Evolutionary conservation across 768 basidiomycete genomes (phyloP).

Genomic region (Leccinum aurantiacum): DNA sequence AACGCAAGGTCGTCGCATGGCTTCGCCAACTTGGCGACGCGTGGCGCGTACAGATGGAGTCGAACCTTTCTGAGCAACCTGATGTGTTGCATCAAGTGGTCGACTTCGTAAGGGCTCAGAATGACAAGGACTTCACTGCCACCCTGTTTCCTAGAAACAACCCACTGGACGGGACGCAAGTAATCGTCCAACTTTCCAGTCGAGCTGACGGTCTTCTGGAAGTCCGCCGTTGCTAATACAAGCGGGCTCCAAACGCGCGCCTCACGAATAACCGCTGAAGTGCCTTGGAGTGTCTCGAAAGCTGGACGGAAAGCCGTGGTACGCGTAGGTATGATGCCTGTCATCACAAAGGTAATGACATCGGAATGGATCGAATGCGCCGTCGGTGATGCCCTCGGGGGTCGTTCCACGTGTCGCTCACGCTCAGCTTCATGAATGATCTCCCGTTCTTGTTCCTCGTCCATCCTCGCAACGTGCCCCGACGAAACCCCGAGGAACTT

Average conservation of each 20-base stretch:
- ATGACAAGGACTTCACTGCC: slow-evolving; percentile 29
- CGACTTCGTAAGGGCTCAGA: slow-evolving; percentile 43
- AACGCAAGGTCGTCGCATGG: slow-evolving; percentile 22
- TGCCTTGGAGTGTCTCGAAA: slow-evolving; percentile 10
- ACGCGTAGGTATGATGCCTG: slow-evolving; percentile 24
- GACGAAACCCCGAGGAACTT: slow-evolving; percentile 16
- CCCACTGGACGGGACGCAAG: slow-evolving; percentile 33
- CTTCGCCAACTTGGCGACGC: slow-evolving; percentile 34
- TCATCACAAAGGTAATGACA: slow-evolving; percentile 26
- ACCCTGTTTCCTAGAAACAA: slow-evolving; percentile 16
- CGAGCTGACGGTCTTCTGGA: slow-evolving; percentile 11
- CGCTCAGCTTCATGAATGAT: slow-evolving; percentile 44
- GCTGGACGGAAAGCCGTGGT: slow-evolving; percentile 26
- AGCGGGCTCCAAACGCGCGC: slow-evolving; percentile 17
- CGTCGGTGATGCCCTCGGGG: slow-evolving; percentile 26
- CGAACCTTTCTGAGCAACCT: slow-evolving; percentile 31
- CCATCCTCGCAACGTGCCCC: slow-evolving; percentile 27
- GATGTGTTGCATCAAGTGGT: slow-evolving; percentile 39
- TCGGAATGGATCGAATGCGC: slow-evolving; percentile 23
- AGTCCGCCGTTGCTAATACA: slow-evolving; percentile 20
- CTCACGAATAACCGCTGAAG: slow-evolving; percentile 19
- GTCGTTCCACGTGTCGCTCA: slow-evolving; percentile 41
- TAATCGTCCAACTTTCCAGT: slow-evolving; percentile 12
- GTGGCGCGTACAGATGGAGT: slow-evolving; percentile 45
- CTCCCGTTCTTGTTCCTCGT: slow-evolving; percentile 54